Evolutionary conservation across 2,329 filamentous ascomycete species (phyloP).

Genomic region (Colletotrichum ledebouriae): DNA sequence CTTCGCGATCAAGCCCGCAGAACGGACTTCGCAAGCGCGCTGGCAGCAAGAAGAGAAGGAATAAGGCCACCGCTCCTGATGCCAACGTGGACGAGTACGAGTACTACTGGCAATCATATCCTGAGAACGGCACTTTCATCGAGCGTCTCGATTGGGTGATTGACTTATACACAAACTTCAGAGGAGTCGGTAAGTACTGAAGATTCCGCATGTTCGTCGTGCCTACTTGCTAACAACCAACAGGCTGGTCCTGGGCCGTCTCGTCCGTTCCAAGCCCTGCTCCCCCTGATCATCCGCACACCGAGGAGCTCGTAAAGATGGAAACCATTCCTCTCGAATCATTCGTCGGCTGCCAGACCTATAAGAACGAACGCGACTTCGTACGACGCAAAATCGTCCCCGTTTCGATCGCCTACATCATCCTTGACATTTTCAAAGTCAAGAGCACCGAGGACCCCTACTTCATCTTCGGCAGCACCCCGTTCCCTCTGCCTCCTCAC

Average conservation of each 20-base stretch:
- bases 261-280: slow-evolving; percentile 60
- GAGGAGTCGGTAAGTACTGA: slow-evolving; percentile 63
- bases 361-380: slow-evolving; percentile 58
- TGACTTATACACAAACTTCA: slow-evolving; percentile 68
- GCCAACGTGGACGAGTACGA: slow-evolving; percentile 51
- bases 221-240: slow-evolving; percentile 14
- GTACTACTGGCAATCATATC: slow-evolving; percentile 73
- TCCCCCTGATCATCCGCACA: slow-evolving; percentile 56
- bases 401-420: slow-evolving; percentile 71
- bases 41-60: slow-evolving; percentile 31
- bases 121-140: slow-evolving; percentile 60
- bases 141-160: slow-evolving; percentile 68
- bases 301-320: slow-evolving; percentile 57
- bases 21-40: slow-evolving; percentile 19
- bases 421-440: slow-evolving; percentile 78
- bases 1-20: not conserved
- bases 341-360: slow-evolving; percentile 60
- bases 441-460: slow-evolving; percentile 83
- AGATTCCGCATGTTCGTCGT: not conserved
- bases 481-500: slow-evolving; percentile 57
- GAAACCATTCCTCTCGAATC: slow-evolving; percentile 57
- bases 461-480: slow-evolving; percentile 69
- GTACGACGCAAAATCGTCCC: slow-evolving; percentile 59
- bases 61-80: slow-evolving; percentile 29
- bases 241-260: slow-evolving; percentile 71